Percentiles rank a stretch among this genome's conserved stretches.
Conservation (phyloP, 163 green algal genomes). For the Chloromonas sp. region DNA sequence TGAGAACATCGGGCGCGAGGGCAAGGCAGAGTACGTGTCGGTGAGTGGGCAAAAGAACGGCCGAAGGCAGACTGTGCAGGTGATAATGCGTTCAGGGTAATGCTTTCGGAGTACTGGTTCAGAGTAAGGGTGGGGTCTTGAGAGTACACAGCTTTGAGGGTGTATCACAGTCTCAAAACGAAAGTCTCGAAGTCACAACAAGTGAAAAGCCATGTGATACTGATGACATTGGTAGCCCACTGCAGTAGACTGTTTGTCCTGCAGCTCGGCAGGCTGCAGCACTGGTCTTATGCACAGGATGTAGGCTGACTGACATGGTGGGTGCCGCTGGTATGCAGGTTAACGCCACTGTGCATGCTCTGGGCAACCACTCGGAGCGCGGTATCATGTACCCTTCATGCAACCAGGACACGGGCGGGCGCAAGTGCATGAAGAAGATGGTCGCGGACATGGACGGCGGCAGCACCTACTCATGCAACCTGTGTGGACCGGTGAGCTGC, state of each 20-base stretch:
- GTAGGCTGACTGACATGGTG: not conserved
- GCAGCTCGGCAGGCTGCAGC: not conserved
- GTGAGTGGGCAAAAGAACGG: constrained; percentile 18
- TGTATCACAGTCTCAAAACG: no score
- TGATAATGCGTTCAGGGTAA: no score
- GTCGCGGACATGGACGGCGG: constrained; percentile 22
- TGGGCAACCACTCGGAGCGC: constrained; percentile 19
- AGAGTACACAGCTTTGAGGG: no score
- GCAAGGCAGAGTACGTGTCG: constrained; percentile 57
- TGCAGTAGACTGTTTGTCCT: no score
- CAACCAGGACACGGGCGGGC: constrained; percentile 52
- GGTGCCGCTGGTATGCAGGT: constrained; percentile 3
- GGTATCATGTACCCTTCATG: constrained; percentile 76
- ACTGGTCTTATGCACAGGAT: not conserved
- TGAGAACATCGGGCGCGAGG: constrained; percentile 63
- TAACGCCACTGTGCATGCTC: constrained; percentile 44
- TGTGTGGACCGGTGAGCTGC: not conserved
- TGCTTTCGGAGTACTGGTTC: no score
- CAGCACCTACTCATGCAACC: not conserved
- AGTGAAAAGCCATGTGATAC: no score
- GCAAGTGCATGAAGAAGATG: constrained; percentile 90
- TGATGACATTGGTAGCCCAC: no score
- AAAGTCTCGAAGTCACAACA: no score
- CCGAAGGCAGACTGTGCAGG: no score
- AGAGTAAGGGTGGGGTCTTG: no score